A percentile compares a stretch with the other conserved stretches of the same genome.
Conservation (phyloP, 352 stramenopile genomes). For the Phytophthora meadii region DNA sequence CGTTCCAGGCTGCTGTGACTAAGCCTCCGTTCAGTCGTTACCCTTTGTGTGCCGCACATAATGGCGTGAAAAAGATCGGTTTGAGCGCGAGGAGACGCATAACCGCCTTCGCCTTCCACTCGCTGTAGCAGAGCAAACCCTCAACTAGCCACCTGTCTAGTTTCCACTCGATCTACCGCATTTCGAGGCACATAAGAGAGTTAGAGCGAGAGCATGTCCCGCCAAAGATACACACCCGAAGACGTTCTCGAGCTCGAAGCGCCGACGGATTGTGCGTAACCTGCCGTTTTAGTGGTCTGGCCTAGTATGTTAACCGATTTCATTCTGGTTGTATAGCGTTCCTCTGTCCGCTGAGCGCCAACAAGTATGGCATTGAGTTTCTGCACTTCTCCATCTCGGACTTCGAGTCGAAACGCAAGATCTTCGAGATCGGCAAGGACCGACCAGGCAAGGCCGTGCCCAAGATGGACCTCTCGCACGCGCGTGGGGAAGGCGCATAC, state of each 20-base stretch:
- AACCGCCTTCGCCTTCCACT: slow-evolving; percentile 14
- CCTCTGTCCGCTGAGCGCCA: slow-evolving; percentile 93
- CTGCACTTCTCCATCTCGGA: slow-evolving; percentile 95
- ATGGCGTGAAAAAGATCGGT: slow-evolving; percentile 30
- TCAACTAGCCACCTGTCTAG: not conserved
- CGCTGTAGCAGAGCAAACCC: slow-evolving; percentile 3
- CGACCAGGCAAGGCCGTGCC: slow-evolving; percentile 65
- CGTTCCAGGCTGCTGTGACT: too few species aligned
- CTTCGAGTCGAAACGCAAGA: slow-evolving; percentile 94
- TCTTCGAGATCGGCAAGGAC: slow-evolving; percentile 94
- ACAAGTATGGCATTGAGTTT: slow-evolving; percentile 96
- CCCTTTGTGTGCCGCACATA: slow-evolving; percentile 28
- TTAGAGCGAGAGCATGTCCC: slow-evolving; percentile 46
- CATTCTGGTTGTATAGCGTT: slow-evolving; percentile 64
- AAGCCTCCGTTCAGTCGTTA: slow-evolving; percentile 3
- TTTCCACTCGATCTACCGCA: slow-evolving; percentile 23
- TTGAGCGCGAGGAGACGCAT: slow-evolving; percentile 36
- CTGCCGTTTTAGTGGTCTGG: too few species aligned
- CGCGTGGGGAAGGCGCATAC: slow-evolving; percentile 90
- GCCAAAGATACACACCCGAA: slow-evolving; percentile 83
- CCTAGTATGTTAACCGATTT: slow-evolving; percentile 3
- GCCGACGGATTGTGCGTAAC: slow-evolving; percentile 70
- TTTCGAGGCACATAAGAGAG: slow-evolving; percentile 11
- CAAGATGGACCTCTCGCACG: slow-evolving; percentile 88
- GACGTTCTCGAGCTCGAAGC: slow-evolving; percentile 84